These are phyloP conservation scores for Solanum stenotomum DNA, from an alignment of 257 asterid genomes.

Conservation along the genomic window DNA sequence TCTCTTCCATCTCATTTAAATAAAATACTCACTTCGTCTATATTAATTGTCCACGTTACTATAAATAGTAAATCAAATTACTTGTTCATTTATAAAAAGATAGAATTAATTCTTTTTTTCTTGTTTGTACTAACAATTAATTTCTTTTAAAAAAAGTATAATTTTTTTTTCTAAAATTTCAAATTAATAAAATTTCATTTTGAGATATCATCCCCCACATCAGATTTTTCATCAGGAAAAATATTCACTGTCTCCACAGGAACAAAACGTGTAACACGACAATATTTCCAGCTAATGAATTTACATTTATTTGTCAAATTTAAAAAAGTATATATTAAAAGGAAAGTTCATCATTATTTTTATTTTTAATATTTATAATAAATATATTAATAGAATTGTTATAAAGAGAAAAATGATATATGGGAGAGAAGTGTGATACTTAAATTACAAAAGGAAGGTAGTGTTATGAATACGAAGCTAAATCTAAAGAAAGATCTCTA, in stretches of 20 bases:
- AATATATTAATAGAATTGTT: not conserved
- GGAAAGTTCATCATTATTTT: not conserved
- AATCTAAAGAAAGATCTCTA: rapidly evolving
- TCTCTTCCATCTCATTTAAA: too few species aligned
- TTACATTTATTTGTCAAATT: not conserved
- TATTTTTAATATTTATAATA: not conserved
- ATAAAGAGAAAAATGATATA: too few species aligned
- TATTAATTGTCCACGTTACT: not conserved
- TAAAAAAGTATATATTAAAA: not conserved
- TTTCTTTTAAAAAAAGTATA: too few species aligned
- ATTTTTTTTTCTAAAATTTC: too few species aligned
- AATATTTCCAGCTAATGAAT: not conserved
- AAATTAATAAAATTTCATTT: too few species aligned
- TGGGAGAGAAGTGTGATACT: not conserved
- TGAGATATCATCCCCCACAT: not conserved
- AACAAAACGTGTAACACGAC: not conserved
- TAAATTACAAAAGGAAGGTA: too few species aligned
- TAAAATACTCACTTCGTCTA: too few species aligned
- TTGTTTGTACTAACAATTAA: too few species aligned
- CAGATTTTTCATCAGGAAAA: not conserved
- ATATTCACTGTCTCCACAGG: not conserved
- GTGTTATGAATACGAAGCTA: not conserved
- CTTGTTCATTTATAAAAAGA: too few species aligned
- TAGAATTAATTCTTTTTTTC: too few species aligned
- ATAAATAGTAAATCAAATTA: too few species aligned